Evolutionary conservation across 306 rosid genomes (phyloP), one percentile per base, ranked within the genome.

Genomic region (Castanea mollissima): DNA sequence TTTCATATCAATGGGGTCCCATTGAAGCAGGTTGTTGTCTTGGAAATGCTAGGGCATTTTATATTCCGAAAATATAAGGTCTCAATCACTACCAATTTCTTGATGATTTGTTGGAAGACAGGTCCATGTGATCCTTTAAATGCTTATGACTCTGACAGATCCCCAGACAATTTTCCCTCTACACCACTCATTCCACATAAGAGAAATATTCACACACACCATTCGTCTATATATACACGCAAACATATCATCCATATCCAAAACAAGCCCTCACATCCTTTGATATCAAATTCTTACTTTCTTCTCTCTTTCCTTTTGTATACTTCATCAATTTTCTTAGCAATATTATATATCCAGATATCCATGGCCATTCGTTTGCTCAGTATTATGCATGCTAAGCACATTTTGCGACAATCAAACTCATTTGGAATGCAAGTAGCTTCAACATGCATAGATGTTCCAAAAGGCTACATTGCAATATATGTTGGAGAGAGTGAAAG

Each of bases 391-490:
- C 69, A 69, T 35, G 77, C 52, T 55, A 80, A 80, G 29, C 52
- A 35, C 35, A 75, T 51, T 51, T 56, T 15, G 72, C 58, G 64
- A 3, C 25, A 1, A 25, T 59, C 65, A 20, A 25, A 20, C 25
- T 59, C 16, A 20, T 25, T 13, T 23, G 31, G 25, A 20, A 49
- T 11, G 54, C 54, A 49, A 49, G 54, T 49, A 49, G 54, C 1
- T 49, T 49, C 54, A 2, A 49, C 54, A 12, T 32, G 8, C 32
- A 16, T 58, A 56, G 75, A 84, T 55, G 79, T 91, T 10, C 87
- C 88, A 32, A 86, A 87, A 77, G 91, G 88, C 31, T 60, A 82
- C 55, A 55, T 87, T 65, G 89, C 93, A 0, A 85, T 88, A 0
- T 89, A 88, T 41, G 90, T 90, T 46, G 90, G 94, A 21, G 87